Conservation (phyloP, 2,329 filamentous ascomycete genomes). For the Fusarium sp. region DNA sequence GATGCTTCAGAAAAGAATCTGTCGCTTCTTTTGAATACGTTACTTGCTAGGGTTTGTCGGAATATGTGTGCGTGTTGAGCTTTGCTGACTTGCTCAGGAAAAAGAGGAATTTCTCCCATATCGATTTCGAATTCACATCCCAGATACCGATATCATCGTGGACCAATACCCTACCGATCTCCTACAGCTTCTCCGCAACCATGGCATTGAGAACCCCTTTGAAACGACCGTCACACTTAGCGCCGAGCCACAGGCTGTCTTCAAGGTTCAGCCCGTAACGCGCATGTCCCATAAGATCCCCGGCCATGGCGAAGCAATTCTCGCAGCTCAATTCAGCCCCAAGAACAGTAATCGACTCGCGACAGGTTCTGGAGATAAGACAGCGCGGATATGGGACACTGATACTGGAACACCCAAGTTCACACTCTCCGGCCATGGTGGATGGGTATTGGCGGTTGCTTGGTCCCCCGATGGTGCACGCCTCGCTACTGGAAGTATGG, state of each 20-base stretch:
- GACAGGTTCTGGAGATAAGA: slow-evolving; percentile 90
- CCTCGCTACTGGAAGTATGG: slow-evolving; percentile 90
- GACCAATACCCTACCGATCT: slow-evolving; percentile 65
- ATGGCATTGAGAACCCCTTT: slow-evolving; percentile 66
- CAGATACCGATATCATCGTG: slow-evolving; percentile 60
- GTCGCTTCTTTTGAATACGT: slow-evolving; percentile 83
- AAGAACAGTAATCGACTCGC: slow-evolving; percentile 78
- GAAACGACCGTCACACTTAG: slow-evolving; percentile 64
- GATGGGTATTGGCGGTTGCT: slow-evolving; percentile 85
- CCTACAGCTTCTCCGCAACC: slow-evolving; percentile 60
- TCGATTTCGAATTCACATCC: slow-evolving; percentile 67
- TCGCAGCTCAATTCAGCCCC: slow-evolving; percentile 86
- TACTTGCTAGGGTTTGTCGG: slow-evolving; percentile 74
- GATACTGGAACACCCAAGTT: slow-evolving; percentile 89
- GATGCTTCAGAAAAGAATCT: slow-evolving; percentile 91
- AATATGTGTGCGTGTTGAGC: neutral
- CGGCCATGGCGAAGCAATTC: slow-evolving; percentile 90
- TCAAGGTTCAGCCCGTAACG: slow-evolving; percentile 90
- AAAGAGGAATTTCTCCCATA: slow-evolving; percentile 68
- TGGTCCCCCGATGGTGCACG: slow-evolving; percentile 86
- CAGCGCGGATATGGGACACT: slow-evolving; percentile 92
- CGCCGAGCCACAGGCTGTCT: slow-evolving; percentile 86
- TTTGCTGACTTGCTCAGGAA: slow-evolving; percentile 48
- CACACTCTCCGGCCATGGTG: slow-evolving; percentile 86
- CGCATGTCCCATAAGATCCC: slow-evolving; percentile 87